Percentiles rank a stretch among this genome's conserved stretches.
These are phyloP conservation scores for Melaleuca alternifolia DNA, from an alignment of 345 rosid genomes.

Conservation along the genomic window DNA sequence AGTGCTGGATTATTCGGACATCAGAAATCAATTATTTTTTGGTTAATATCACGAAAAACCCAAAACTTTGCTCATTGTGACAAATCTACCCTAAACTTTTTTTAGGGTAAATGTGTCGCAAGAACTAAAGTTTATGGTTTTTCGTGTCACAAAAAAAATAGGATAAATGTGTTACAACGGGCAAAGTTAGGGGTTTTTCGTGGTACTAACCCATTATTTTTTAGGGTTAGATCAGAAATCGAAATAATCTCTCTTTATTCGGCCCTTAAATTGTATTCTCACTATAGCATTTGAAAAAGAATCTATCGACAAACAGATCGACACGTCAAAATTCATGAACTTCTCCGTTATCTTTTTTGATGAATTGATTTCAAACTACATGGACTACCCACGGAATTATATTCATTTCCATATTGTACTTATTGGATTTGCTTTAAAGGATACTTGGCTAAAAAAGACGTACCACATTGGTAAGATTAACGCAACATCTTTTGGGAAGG, in stretches of 20 bases:
- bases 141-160: too few species aligned
- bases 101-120: too few species aligned
- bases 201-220: too few species aligned
- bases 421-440: neutral
- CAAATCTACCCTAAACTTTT: too few species aligned
- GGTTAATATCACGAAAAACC: too few species aligned
- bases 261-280: neutral
- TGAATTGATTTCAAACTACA: neutral
- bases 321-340: too few species aligned
- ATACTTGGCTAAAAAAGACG: neutral
- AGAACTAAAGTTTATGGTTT: too few species aligned
- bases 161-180: too few species aligned
- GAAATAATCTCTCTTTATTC: neutral
- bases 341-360: neutral
- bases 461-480: neutral
- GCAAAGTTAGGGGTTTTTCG: too few species aligned
- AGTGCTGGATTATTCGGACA: rapidly evolving
- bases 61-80: too few species aligned
- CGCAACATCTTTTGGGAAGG: neutral
- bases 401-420: neutral
- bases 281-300: neutral
- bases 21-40: too few species aligned
- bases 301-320: too few species aligned
- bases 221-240: neutral
- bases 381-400: rapidly evolving